Evolutionary conservation across 176 grass and related monocot species (phyloP).

Genomic region (Carex parvula): DNA sequence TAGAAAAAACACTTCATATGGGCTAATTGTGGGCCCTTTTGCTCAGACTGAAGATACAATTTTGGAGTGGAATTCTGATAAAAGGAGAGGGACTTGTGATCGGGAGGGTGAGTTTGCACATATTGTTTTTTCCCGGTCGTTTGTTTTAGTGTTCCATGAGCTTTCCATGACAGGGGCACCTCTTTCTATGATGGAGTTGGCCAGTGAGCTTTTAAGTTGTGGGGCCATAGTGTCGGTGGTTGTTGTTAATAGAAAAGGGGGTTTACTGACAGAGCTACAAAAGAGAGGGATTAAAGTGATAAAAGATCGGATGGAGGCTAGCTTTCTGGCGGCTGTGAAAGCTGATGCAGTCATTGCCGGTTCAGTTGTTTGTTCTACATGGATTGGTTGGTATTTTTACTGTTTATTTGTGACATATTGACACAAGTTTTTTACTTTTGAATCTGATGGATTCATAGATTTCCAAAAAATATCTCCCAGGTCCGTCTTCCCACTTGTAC

Average conservation of each 20-base stretch:
- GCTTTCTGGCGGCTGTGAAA: constrained; percentile 42
- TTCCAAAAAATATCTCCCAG: too few relatives aligned
- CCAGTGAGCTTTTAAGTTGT: constrained; percentile 40
- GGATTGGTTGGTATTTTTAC: constrained; percentile 33
- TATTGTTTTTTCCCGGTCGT: constrained; percentile 34
- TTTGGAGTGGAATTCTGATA: constrained; percentile 41
- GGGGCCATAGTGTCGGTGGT: constrained; percentile 39
- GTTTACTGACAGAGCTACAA: constrained; percentile 36
- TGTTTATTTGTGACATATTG: not conserved
- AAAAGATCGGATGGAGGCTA: constrained; percentile 32
- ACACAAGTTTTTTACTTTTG: too few relatives aligned
- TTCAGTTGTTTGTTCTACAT: constrained; percentile 52
- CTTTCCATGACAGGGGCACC: constrained; percentile 54
- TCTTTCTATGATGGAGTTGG: constrained; percentile 52
- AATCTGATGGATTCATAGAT: too few relatives aligned
- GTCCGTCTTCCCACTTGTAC: too few relatives aligned
- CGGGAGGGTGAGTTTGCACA: constrained; percentile 33
- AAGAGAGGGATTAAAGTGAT: constrained; percentile 49
- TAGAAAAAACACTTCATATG: constrained; percentile 50
- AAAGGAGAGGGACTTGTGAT: constrained; percentile 35
- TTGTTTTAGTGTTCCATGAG: constrained; percentile 49
- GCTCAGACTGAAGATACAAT: constrained; percentile 35
- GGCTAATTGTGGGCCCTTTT: constrained; percentile 46
- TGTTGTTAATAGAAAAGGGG: constrained; percentile 38
- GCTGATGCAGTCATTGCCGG: constrained; percentile 46